Base-by-base conservation (phyloP, 352 stramenopile species). In the Phytophthora pluvialis region DNA sequence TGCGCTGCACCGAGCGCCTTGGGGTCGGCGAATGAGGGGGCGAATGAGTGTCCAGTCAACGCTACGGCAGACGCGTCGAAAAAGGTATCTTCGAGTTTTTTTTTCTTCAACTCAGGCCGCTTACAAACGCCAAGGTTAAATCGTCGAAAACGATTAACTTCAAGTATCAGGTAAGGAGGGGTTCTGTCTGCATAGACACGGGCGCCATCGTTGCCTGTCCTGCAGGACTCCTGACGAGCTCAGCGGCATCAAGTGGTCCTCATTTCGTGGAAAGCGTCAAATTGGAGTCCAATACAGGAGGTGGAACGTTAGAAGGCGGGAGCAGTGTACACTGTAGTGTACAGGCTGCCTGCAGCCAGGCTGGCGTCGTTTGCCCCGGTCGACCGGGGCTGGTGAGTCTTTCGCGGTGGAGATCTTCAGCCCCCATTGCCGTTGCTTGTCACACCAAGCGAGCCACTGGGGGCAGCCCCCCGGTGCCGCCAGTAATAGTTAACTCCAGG, bases 161-260 rank as follows among this genome's bases (percentile, higher is more conserved):
- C 47, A 60, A 48, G 29, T 54, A 60, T 66, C 58, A 18, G 0
- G 11, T 54, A 48, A 39, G 18, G n/a, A 8, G 49, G 58, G 58
- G n/a, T 7, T n/a, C n/a, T n/a, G n/a, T n/a, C n/a, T n/a, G n/a
- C n/a, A 21, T 29, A 43, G n/a, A 18, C 15, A 28, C 29, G 46
- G n/a, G n/a, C n/a, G n/a, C n/a, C n/a, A n/a, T n/a, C n/a, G n/a
- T n/a, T n/a, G n/a, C 40, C 40, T 46, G 40, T 44, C 38, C 15
- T 1, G 15, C 13, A n/a, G n/a, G n/a, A n/a, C n/a, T n/a, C n/a
- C n/a, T n/a, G n/a, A n/a, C n/a, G n/a, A n/a, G n/a, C n/a, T n/a
- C n/a, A n/a, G n/a, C n/a, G n/a, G n/a, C n/a, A n/a, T n/a, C n/a
- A n/a, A n/a, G n/a, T 35, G 31, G 31, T 9, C 6, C 11, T 18